Evolutionary conservation across 2,329 filamentous ascomycete genomes (phyloP).

Genomic region (Xylaria sp.): DNA sequence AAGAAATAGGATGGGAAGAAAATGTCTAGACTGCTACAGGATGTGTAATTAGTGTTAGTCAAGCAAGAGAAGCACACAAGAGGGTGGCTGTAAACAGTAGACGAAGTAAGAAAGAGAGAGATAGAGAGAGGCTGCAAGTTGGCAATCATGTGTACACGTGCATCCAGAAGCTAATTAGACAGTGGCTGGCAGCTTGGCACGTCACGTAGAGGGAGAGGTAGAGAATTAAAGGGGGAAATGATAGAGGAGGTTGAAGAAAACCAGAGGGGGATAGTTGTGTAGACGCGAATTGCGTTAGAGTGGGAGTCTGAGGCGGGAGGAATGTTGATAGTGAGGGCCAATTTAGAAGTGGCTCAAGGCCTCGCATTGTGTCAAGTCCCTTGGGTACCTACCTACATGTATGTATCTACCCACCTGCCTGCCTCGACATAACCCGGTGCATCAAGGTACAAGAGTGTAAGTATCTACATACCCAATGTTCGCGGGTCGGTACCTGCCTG

Average conservation of each 20-base stretch:
- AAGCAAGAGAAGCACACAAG: constrained; percentile 24
- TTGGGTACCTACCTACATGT: constrained; percentile 8
- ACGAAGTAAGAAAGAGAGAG: background rate
- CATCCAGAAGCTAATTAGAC: constrained; percentile 9
- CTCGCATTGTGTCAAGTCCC: background rate
- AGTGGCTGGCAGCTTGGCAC: constrained; percentile 13
- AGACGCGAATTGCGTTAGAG: constrained; percentile 11
- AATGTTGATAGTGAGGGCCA: constrained; percentile 28
- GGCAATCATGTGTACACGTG: constrained; percentile 5
- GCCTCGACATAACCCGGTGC: background rate
- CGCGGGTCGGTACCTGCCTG: background rate
- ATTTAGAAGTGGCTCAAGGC: constrained; percentile 14
- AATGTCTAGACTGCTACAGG: background rate
- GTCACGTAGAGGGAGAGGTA: background rate
- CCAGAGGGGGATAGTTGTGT: constrained; percentile 16
- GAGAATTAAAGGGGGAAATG: constrained; percentile 14
- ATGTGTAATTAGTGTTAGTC: constrained; percentile 21
- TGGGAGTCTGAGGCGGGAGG: constrained; percentile 19
- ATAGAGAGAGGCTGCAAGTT: background rate
- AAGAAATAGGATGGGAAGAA: background rate
- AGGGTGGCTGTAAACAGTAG: constrained; percentile 22
- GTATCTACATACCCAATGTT: constrained; percentile 1
- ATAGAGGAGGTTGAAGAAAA: constrained; percentile 20
- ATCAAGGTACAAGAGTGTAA: background rate
- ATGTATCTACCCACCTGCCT: constrained; percentile 4